Conservation (phyloP, 2,329 filamentous ascomycete genomes). For the Xylariaceae sp. region DNA sequence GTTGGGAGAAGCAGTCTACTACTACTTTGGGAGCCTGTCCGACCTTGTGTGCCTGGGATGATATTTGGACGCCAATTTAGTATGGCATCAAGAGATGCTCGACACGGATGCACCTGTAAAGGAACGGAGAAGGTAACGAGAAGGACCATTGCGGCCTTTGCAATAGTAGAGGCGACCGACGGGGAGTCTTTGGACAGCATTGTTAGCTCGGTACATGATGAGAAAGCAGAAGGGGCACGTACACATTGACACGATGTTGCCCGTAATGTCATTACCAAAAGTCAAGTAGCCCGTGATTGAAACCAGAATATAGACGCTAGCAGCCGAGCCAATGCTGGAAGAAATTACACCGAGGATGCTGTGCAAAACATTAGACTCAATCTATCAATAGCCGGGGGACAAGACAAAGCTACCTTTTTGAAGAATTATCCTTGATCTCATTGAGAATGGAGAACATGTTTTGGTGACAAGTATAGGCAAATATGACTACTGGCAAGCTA, state of each 20-base stretch:
- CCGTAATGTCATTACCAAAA: conserved; percentile 81
- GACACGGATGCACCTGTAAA: conserved; percentile 90
- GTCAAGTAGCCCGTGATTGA: conserved; percentile 94
- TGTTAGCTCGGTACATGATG: conserved; percentile 2
- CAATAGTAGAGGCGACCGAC: conserved; percentile 80
- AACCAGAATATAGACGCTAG: conserved; percentile 79
- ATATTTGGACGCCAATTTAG: conserved; percentile 75
- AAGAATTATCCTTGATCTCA: conserved; percentile 82
- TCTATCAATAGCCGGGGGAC: background rate
- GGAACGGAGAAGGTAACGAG: conserved; percentile 96
- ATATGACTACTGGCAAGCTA: conserved; percentile 90
- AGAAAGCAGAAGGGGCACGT: conserved; percentile 34
- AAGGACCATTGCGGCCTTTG: conserved; percentile 89
- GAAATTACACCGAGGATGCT: conserved; percentile 74
- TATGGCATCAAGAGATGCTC: conserved; percentile 92
- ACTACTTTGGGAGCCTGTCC: conserved; percentile 37
- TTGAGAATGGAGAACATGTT: conserved; percentile 99
- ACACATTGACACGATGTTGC: conserved; percentile 94
- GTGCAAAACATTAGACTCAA: conserved; percentile 25
- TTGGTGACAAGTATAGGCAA: conserved; percentile 99
- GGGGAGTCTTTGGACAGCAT: conserved; percentile 48
- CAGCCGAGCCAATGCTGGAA: conserved; percentile 83
- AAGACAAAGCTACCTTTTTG: conserved; percentile 37
- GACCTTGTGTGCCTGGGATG: conserved; percentile 34
- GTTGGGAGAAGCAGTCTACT: conserved; percentile 41